Evolutionary conservation across 164 flowering plant species (phyloP).

Genomic region (Chimonanthus praecox): DNA sequence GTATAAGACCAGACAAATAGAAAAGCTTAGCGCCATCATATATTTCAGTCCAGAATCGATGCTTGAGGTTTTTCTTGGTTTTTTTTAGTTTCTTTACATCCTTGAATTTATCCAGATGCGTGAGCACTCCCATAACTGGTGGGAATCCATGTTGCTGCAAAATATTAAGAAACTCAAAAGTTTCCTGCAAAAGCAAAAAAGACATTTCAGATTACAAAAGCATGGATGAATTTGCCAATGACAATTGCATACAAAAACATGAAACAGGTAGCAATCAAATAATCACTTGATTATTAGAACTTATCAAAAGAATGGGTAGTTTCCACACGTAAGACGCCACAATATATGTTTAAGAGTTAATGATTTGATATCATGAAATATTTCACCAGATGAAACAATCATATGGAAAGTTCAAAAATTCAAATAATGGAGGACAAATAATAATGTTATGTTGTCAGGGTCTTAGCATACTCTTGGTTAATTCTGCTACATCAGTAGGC

Average conservation of each 20-base stretch:
- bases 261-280: not conserved
- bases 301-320: not conserved
- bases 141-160: slow-evolving; percentile 96
- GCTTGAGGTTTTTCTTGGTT: slow-evolving; percentile 89
- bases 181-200: slow-evolving; percentile 55
- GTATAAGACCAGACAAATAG: slow-evolving; percentile 89
- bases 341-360: too few relatives aligned
- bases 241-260: not conserved
- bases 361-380: too few relatives aligned
- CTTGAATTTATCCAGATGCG: slow-evolving; percentile 91
- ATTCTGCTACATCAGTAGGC: too few relatives aligned
- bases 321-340: not conserved
- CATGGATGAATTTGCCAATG: not conserved
- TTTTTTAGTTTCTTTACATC: slow-evolving; percentile 85
- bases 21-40: slow-evolving; percentile 93
- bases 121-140: slow-evolving; percentile 94
- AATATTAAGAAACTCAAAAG: slow-evolving; percentile 94
- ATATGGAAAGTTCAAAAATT: too few relatives aligned
- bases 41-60: slow-evolving; percentile 96
- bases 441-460: too few relatives aligned
- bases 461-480: too few relatives aligned
- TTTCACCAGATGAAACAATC: too few relatives aligned
- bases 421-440: too few relatives aligned
- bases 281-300: too few relatives aligned
- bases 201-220: not conserved